Base-by-base conservation (phyloP, 2,329 filamentous ascomycete genomes). In the Thermomyces lanuginosus region DNA sequence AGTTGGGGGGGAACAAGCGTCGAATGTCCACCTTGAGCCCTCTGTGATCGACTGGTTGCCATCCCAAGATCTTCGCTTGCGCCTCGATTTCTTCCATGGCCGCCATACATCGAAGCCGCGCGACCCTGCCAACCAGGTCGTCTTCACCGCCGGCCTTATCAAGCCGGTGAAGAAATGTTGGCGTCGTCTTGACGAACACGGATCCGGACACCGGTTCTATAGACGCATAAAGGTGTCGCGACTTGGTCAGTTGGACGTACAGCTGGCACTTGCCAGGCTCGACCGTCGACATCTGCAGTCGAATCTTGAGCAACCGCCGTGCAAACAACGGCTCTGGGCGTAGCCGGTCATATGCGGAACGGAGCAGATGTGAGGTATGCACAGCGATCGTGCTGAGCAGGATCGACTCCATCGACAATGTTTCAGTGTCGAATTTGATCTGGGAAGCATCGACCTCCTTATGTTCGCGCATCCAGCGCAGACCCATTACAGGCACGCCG, bases 391-490 rank as follows among this genome's bases (percentile, higher is more conserved):
- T 71, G 17, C 66, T 64, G 40, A 75, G 75, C 22, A 98, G 54
- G 3, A 92, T 66, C 4, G 57, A 47, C 45, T 92, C 81, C 26
- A 79, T 65, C 2, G 78, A 89, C 12, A 95, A 61, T 8, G 65
- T 58, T 21, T 67, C 57, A 23, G 66, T 57, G 43, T 91, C 67
- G 17, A 92, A 61, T 2, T 63, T 48, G 15, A 93, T 63, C n/a
- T 69, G 55, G n/a, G 61, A 56, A 30, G 76, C 69, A 35, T 68
- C 65, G 21, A 83, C 69, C 46, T 86, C 78, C 40, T 76, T 74
- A 36, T 74, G 75, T 43, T 86, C 75, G 31, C 80, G 72, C 49
- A 91, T 83, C 86, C 89, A 98, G 37, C 81, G 74, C 30, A 62
- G 31, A 14, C 48, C 48, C 20, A 63, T 39, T 30, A 39, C 44